Evolutionary conservation across 1,284 basidiomycete species (phyloP), one percentile per base, ranked within the genome.

Genomic region (Puccinia triticina): DNA sequence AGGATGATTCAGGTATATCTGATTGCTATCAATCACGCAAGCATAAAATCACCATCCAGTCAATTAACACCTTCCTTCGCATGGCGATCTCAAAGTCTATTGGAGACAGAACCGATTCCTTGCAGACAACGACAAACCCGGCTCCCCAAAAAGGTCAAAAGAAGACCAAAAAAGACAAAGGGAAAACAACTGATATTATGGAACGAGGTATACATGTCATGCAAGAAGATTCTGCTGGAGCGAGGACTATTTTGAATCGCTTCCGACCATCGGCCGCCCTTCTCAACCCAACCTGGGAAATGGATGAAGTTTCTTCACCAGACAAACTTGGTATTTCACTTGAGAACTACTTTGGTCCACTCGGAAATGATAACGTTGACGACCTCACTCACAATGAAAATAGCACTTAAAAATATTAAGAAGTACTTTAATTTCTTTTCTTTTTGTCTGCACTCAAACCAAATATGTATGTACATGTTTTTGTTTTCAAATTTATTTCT

Each of bases 51-150:
- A 57, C 43, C 1, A 14, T 61, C 26, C 34, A 37, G 8, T 34
- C 74, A 29, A 37, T 76, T 26, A 26, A n/a, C 18, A 29, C 46
- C 1, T 76, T 76, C 74, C n/a, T 76, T 16, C 53, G 61, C 16
- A 76, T 76, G 74, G 74, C 53, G 21, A 29, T 59, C 16, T 59
- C 57, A n/a, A 59, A 59, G 16, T 59, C 57, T 1, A 59, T 59
- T 29, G 57, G 57, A 26, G 26, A 59, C 29, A 21, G 50, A 21
- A 53, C 50, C 50, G 18, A 26, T 59, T 59, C 57, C n/a, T 59
- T 29, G 43, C 43, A 46, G 14, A 8, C 14, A 7, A 14, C 7
- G 7, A 7, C 43, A 46, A 46, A 46, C 43, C 7, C 43, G 43
- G 14, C 43, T 8, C 7, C 43, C 7, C 8, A 46, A 46, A 46